A percentile compares a stretch with the other conserved stretches of the same genome.
These are phyloP conservation scores for Pyrenula aspistea DNA, from an alignment of 495 filamentous ascomycete species.

Conservation along the genomic window DNA sequence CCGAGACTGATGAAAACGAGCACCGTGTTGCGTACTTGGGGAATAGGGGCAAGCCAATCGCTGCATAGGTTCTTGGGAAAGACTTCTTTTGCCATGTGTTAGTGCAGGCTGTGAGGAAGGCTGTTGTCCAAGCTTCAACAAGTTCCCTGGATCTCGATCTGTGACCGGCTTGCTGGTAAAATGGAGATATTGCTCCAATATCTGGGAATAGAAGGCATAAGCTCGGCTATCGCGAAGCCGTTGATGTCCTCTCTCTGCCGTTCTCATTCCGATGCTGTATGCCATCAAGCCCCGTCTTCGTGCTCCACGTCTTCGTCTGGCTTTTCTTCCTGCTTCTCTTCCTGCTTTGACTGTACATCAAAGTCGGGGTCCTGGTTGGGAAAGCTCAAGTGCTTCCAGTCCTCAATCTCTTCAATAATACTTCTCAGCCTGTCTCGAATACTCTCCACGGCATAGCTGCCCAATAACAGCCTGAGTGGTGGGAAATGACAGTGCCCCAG, in stretches of 20 bases:
- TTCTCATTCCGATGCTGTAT: too few relatives aligned
- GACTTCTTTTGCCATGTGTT: too few relatives aligned
- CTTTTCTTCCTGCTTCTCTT: not conserved
- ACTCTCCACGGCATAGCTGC: conserved; percentile 90
- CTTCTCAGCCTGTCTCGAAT: conserved; percentile 78
- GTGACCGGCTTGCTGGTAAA: too few relatives aligned
- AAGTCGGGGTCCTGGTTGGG: not conserved
- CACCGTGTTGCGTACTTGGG: conserved; percentile 67
- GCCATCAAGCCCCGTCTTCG: not conserved
- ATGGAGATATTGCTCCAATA: too few relatives aligned
- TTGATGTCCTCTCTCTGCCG: too few relatives aligned
- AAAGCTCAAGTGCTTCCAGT: conserved; percentile 74
- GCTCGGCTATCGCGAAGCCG: too few relatives aligned
- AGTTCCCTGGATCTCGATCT: too few relatives aligned
- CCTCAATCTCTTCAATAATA: conserved; percentile 90
- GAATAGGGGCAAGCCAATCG: conserved; percentile 1
- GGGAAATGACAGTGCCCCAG: conserved; percentile 86
- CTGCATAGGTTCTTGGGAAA: too few relatives aligned
- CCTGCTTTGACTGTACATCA: not conserved
- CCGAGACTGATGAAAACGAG: conserved; percentile 65
- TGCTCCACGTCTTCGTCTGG: not conserved
- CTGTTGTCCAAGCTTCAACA: too few relatives aligned
- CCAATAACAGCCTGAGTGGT: conserved; percentile 71
- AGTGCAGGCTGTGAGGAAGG: too few relatives aligned
- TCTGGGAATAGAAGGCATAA: too few relatives aligned